Evolutionary conservation across 139 green algal species (phyloP).

Genomic region (Yamagishiella unicocca): DNA sequence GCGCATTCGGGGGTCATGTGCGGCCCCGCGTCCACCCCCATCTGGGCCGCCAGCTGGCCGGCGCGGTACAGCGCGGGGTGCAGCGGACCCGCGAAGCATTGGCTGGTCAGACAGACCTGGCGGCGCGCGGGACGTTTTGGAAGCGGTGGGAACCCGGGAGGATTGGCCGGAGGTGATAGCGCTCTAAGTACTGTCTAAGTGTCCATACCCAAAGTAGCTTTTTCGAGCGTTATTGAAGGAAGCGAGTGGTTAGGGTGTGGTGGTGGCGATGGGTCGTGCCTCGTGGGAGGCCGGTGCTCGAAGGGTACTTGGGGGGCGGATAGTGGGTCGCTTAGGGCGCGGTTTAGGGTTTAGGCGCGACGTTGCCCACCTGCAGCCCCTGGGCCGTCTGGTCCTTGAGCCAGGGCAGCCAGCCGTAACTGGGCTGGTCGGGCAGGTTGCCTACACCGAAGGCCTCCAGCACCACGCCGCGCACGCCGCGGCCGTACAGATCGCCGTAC

Average conservation of each 20-base stretch:
- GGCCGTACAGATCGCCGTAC: constrained; percentile 85
- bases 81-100: constrained; percentile 79
- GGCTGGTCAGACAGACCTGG: constrained; percentile 74
- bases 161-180: neutral
- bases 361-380: constrained; percentile 67
- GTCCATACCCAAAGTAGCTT: no score
- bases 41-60: constrained; percentile 35
- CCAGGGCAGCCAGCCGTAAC: constrained; percentile 87
- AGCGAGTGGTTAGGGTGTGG: no score
- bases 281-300: no score
- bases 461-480: constrained; percentile 83
- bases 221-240: no score
- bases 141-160: no score
- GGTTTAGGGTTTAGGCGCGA: no score
- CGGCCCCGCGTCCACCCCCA: constrained; percentile 55
- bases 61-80: constrained; percentile 82
- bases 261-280: no score
- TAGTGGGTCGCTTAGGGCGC: no score
- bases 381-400: constrained; percentile 78
- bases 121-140: neutral
- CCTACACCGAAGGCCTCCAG: constrained; percentile 94
- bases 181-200: no score
- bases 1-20: constrained; percentile 88
- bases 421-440: constrained; percentile 87
- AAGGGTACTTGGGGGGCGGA: no score